Evolutionary conservation across 352 stramenopile species (phyloP).

Genomic region (Globisporangium nodosum): DNA sequence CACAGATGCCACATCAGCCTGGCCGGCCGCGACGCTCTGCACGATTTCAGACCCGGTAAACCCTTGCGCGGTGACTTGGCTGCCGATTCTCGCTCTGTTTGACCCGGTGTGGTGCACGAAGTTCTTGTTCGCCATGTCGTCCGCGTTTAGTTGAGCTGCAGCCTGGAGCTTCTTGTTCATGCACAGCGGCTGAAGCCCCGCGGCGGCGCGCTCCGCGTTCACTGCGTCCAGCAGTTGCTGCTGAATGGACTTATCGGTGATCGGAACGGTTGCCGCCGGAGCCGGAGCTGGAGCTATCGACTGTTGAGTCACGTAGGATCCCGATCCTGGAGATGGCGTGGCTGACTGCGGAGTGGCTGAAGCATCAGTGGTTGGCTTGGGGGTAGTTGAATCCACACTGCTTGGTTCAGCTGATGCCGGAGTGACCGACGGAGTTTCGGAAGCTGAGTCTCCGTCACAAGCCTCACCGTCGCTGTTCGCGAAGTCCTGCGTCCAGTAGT

Average conservation of each 20-base stretch:
- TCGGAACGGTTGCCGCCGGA: not conserved
- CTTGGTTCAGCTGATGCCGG: too few species aligned
- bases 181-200: conserved; percentile 7
- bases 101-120: conserved; percentile 27
- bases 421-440: too few species aligned
- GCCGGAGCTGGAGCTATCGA: not conserved
- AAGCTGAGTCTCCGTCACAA: not conserved
- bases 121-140: conserved; percentile 22
- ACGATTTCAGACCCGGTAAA: conserved; percentile 15
- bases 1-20: conserved; percentile 8
- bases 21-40: conserved; percentile 21
- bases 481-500: conserved; percentile 69
- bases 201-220: conserved; percentile 14
- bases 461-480: conserved; percentile 21
- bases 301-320: not conserved
- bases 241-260: not conserved
- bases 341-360: too few species aligned
- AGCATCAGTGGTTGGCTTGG: too few species aligned
- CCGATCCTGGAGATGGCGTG: too few species aligned
- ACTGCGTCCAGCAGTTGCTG: conserved; percentile 15
- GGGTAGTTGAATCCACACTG: too few species aligned
- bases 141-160: conserved; percentile 23
- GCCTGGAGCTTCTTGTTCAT: conserved; percentile 10
- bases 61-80: conserved; percentile 16
- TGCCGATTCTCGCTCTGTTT: conserved; percentile 12